phyloP scores from a whole-genome alignment of 2,329 filamentous ascomycete species.

The Cercospora sp. region DNA sequence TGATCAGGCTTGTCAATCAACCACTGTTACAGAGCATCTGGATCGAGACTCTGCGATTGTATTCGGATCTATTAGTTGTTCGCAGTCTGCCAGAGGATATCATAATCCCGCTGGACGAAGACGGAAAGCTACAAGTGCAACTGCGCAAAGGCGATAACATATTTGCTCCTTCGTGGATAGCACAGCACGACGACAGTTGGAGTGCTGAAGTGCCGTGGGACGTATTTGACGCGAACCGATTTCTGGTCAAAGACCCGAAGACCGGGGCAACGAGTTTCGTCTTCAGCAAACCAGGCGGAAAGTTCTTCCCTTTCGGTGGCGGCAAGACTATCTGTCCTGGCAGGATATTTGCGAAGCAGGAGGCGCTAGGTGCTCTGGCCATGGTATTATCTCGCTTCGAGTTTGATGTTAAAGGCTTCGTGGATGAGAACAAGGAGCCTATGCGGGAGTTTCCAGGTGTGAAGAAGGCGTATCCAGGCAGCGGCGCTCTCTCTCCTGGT shows the following conservation, averaged over 20 bases:
- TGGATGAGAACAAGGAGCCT: slow-evolving; percentile 29
- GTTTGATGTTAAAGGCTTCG: slow-evolving; percentile 31
- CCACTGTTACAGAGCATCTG: slow-evolving; percentile 41
- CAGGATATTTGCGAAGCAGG: slow-evolving; percentile 37
- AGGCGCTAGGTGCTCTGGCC: slow-evolving; percentile 33
- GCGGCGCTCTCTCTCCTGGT: slow-evolving; percentile 31
- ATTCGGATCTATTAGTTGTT: slow-evolving; percentile 38
- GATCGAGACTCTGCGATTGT: slow-evolving; percentile 39
- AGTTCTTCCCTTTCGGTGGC: slow-evolving; percentile 40
- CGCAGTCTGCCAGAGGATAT: slow-evolving; percentile 35
- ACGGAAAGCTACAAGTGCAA: slow-evolving; percentile 28
- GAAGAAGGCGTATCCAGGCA: slow-evolving; percentile 29
- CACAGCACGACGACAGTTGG: slow-evolving; percentile 37
- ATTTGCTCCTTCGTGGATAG: slow-evolving; percentile 36
- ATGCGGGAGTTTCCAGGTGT: slow-evolving; percentile 29
- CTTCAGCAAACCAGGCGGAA: slow-evolving; percentile 33
- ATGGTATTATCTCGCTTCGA: slow-evolving; percentile 34
- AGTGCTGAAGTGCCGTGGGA: slow-evolving; percentile 19
- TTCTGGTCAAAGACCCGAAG: slow-evolving; percentile 32
- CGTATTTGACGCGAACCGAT: slow-evolving; percentile 36
- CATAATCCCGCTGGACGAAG: slow-evolving; percentile 33
- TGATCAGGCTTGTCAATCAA: slow-evolving; percentile 32
- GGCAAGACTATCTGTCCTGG: slow-evolving; percentile 35
- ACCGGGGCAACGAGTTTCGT: slow-evolving; percentile 33
- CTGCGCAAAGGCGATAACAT: slow-evolving; percentile 34